Evolutionary conservation across 176 grass and related monocot genomes (phyloP), one percentile per base, ranked within the genome.

Genomic region (Pharus latifolius): DNA sequence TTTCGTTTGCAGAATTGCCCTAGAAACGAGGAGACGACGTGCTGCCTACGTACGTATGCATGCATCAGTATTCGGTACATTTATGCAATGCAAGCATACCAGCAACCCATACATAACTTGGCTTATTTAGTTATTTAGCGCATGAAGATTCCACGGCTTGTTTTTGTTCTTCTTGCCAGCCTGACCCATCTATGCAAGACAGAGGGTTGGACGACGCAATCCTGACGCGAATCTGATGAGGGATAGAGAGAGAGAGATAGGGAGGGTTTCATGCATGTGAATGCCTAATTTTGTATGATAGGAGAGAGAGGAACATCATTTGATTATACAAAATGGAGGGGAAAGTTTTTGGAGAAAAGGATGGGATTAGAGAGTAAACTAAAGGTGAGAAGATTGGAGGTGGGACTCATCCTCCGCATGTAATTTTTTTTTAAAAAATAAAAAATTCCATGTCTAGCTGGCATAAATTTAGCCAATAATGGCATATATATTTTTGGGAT

Each of bases 341-440:
- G 26, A 43, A 75, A 71, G 32, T 17, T 63, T 77, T 34, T n/a
- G 0, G 17, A 24, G 73, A 83, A 26, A 72, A 49, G 2, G 76
- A 73, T 17, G 30, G 33, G 20, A 16, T 29, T 23, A 27, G 41
- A 52, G 49, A 53, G 49, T 55, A 57, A 74, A 63, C 7, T 45
- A 30, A 15, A 31, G 3, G 30, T 18, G 50, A 49, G 9, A 41
- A 17, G 7, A 73, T 63, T 65, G 38, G n/a, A 34, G 58, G 24
- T 38, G 11, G 40, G 34, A 18, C 32, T 20, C 56, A 15, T n/a
- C n/a, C n/a, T n/a, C n/a, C n/a, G n/a, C n/a, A n/a, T n/a, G n/a
- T n/a, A n/a, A n/a, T n/a, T n/a, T n/a, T n/a, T n/a, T n/a, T n/a
- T n/a, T n/a, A n/a, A n/a, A n/a, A n/a, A n/a, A n/a, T n/a, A n/a